Base-by-base conservation (phyloP, 2,329 filamentous ascomycete species). In the Calonectria pteridis region DNA sequence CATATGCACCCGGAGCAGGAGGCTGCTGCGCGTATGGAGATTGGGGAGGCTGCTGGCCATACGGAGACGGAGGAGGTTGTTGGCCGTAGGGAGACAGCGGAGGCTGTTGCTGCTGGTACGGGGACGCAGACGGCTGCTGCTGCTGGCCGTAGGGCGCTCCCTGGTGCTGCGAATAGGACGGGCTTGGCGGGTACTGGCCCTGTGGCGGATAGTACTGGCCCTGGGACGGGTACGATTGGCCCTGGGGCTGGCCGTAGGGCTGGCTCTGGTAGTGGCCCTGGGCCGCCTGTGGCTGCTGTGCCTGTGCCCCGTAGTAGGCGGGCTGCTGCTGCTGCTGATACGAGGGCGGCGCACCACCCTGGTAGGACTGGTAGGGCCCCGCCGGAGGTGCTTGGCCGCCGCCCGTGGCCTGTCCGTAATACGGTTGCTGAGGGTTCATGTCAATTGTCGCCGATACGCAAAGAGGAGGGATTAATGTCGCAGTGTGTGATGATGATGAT, bases 21-120 rank as follows among this genome's bases (percentile, higher is more conserved):
- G 70, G 46, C 26, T 81, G 35, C 81, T 82, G 62, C 78, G 76
- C 49, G 72, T 73, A 73, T 71, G 71, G 62, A 66, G 75, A 53
- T n/a, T 74, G 75, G 23, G 28, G 72, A 53, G 1, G 77, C 40
- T 78, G 77, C 31, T 77, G 78, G 43, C 74, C 72, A 31, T 72
- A 53, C 13, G 65, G 18, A 51, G 76, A 20, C 51, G 53, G 31
- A 58, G 31, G 31, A 26, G 33, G n/a, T 20, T 77, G 77, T n/a
- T 79, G 76, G 16, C 67, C 71, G 6, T 75, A 72, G 0, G 68
- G 53, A 33, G 51, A 55, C 7, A 73, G 71, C 31, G 76, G 69
- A 6, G 67, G 67, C 7, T 71, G 67, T n/a, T 81, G 35, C 16
- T 76, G 77, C 40, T 76, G 72, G 1, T 74, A 76, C 4, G 35